Conservation (phyloP, 2,329 filamentous ascomycete genomes). For the Sphaerulina vaccinii region DNA sequence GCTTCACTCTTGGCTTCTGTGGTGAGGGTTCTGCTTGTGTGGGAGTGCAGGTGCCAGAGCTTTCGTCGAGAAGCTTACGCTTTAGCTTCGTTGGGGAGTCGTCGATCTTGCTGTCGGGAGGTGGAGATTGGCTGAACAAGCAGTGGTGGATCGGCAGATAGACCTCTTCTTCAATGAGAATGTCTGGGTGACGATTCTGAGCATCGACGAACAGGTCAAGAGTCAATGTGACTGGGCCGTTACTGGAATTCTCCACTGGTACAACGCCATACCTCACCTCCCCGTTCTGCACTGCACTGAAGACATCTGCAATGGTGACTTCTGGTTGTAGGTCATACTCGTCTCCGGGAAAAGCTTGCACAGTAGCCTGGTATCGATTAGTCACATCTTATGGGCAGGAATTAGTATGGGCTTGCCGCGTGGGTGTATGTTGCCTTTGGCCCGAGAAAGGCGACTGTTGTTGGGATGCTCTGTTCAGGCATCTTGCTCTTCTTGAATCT, state of each 20-base stretch:
- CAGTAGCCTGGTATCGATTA: slow-evolving; percentile 24
- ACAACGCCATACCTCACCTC: slow-evolving; percentile 72
- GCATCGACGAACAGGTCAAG: slow-evolving; percentile 85
- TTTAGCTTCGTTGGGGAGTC: neutral
- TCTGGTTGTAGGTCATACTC: slow-evolving; percentile 40
- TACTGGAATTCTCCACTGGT: slow-evolving; percentile 94
- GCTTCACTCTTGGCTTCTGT: slow-evolving; percentile 48
- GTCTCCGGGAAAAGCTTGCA: slow-evolving; percentile 21
- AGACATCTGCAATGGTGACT: slow-evolving; percentile 65
- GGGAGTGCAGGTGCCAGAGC: slow-evolving; percentile 43
- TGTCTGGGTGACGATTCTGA: slow-evolving; percentile 60
- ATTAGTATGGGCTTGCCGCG: slow-evolving; percentile 54
- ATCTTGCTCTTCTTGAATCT: neutral
- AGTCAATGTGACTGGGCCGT: slow-evolving; percentile 87
- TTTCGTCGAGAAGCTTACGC: slow-evolving; percentile 1
- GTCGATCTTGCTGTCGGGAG: neutral
- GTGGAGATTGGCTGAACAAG: slow-evolving; percentile 59
- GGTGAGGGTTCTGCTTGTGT: slow-evolving; percentile 44
- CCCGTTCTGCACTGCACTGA: slow-evolving; percentile 70
- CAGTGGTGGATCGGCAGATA: slow-evolving; percentile 89
- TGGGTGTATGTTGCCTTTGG: slow-evolving; percentile 68
- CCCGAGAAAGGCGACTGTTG: slow-evolving; percentile 58
- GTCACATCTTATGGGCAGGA: neutral
- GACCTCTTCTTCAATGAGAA: slow-evolving; percentile 77
- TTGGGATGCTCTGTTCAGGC: slow-evolving; percentile 14